These are phyloP conservation scores for Stemphylium beticola DNA, from an alignment of 2,329 filamentous ascomycete species.

Conservation along the genomic window DNA sequence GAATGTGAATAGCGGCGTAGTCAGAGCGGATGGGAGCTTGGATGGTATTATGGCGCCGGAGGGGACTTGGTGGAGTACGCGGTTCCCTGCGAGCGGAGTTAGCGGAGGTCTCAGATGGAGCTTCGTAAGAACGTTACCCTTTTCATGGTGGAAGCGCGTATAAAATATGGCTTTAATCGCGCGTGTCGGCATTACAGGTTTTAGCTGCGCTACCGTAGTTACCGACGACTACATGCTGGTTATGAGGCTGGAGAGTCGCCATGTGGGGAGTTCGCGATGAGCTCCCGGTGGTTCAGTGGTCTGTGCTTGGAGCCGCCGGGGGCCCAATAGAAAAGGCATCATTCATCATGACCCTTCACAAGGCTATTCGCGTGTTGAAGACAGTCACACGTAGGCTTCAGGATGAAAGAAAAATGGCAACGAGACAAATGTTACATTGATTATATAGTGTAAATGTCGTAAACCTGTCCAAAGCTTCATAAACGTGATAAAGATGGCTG, in stretches of 20 bases:
- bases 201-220: background rate
- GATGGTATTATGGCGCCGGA: conserved; percentile 61
- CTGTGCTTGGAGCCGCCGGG: conserved; percentile 2
- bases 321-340: too few species aligned
- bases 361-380: too few species aligned
- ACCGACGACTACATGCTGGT: conserved; percentile 26
- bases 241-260: conserved; percentile 8
- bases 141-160: conserved; percentile 68
- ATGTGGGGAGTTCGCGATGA: conserved; percentile 5
- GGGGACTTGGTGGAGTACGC: conserved; percentile 69
- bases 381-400: background rate
- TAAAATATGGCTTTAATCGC: conserved; percentile 70
- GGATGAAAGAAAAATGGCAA: background rate
- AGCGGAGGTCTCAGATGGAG: background rate
- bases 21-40: conserved; percentile 52
- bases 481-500: conserved; percentile 4
- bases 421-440: background rate
- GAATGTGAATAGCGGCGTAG: conserved; percentile 79
- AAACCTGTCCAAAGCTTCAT: background rate
- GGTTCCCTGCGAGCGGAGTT: conserved; percentile 57
- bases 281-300: conserved; percentile 8
- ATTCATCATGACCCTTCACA: background rate
- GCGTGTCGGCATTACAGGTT: conserved; percentile 42
- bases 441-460: conserved; percentile 9
- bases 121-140: conserved; percentile 32